These are phyloP conservation scores for Diplodia seriata DNA, from an alignment of 2,329 filamentous ascomycete genomes.

Conservation along the genomic window DNA sequence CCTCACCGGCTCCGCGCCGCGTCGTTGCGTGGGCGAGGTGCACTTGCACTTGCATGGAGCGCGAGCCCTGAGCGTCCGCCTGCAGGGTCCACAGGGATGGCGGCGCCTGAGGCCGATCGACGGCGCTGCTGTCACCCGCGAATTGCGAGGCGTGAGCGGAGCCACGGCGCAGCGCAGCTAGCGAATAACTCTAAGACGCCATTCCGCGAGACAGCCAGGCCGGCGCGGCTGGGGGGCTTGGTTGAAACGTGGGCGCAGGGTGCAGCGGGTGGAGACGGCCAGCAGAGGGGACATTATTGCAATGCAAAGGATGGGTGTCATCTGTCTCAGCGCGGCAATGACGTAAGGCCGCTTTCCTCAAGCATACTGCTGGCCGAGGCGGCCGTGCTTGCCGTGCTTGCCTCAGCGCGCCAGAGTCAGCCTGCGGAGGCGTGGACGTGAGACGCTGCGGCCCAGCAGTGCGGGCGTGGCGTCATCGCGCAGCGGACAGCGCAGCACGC, in stretches of 20 bases:
- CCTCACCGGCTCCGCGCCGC: slow-evolving; percentile 23
- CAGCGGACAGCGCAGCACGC: slow-evolving; percentile 22
- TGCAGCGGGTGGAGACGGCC: slow-evolving; percentile 25
- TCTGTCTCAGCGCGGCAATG: slow-evolving; percentile 10
- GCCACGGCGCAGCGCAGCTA: slow-evolving; percentile 1
- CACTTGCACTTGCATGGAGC: slow-evolving; percentile 15
- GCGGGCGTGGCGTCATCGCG: slow-evolving; percentile 20
- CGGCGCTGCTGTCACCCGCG: slow-evolving; percentile 21
- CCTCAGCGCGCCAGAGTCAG: slow-evolving; percentile 23
- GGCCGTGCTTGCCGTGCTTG: slow-evolving; percentile 9
- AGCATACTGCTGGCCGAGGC: slow-evolving; percentile 11
- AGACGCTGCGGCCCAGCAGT: slow-evolving; percentile 8
- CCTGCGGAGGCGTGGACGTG: slow-evolving; percentile 16
- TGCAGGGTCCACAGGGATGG: slow-evolving; percentile 32
- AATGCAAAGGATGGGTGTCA: slow-evolving; percentile 28
- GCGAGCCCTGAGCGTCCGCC: slow-evolving; percentile 22
- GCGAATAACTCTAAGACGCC: slow-evolving; percentile 29
- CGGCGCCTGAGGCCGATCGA: slow-evolving; percentile 25
- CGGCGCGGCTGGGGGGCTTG: slow-evolving; percentile 4
- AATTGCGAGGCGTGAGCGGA: slow-evolving; percentile 21
- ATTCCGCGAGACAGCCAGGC: slow-evolving; percentile 11
- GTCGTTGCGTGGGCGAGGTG: neutral
- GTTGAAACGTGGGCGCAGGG: slow-evolving; percentile 30
- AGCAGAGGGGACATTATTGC: slow-evolving; percentile 6
- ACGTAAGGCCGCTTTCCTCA: slow-evolving; percentile 23